Conservation (phyloP, 164 flowering plant genomes). For the Vitis cinerea region DNA sequence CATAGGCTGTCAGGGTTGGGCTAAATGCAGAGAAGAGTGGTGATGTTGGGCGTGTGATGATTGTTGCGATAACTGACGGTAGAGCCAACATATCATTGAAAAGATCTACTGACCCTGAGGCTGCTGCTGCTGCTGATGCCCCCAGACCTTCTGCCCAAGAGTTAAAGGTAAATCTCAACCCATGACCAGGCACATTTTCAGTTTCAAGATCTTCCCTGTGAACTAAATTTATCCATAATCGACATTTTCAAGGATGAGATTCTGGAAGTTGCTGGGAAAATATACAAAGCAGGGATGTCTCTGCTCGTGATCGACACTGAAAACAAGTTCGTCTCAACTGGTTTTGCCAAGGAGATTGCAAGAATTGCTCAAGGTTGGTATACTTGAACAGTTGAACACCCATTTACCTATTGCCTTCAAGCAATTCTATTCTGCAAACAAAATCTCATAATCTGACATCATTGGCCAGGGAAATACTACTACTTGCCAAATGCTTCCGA, state of each 20-base stretch:
- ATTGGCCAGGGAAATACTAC: constrained; percentile 81
- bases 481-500: constrained; percentile 98
- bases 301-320: constrained; percentile 96
- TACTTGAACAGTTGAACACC: neutral
- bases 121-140: constrained; percentile 57
- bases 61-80: constrained; percentile 95
- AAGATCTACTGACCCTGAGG: constrained; percentile 85
- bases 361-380: constrained; percentile 89
- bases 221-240: neutral
- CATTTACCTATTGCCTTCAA: neutral
- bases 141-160: constrained; percentile 86
- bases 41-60: constrained; percentile 95
- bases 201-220: neutral
- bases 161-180: constrained; percentile 54
- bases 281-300: constrained; percentile 95
- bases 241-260: constrained; percentile 74
- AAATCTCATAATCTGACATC: neutral
- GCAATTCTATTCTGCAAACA: neutral
- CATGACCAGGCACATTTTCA: neutral
- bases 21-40: constrained; percentile 96
- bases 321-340: constrained; percentile 95
- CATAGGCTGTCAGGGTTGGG: constrained; percentile 93
- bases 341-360: constrained; percentile 96
- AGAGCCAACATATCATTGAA: constrained; percentile 91
- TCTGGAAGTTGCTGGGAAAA: constrained; percentile 93